These are phyloP conservation scores for Rosa chinensis DNA, from an alignment of 306 rosid species.

Conservation along the genomic window DNA sequence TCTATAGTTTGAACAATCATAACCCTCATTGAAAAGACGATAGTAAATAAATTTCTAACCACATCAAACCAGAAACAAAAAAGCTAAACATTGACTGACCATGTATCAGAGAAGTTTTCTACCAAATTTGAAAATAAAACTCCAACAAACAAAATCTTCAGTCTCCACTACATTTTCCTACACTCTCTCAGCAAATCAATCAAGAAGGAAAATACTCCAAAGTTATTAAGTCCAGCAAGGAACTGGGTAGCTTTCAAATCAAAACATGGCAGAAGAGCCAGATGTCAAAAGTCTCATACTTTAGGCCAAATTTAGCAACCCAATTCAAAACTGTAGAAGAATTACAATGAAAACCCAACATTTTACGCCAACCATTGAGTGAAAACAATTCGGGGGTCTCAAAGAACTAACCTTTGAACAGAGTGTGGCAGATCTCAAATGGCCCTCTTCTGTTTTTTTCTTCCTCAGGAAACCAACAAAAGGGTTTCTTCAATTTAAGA, in stretches of 20 bases:
- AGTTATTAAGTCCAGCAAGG: constrained; percentile 20
- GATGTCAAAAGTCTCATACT: constrained; percentile 8
- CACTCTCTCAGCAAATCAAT: constrained; percentile 27
- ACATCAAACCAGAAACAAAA: not conserved
- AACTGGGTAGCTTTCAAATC: constrained; percentile 20
- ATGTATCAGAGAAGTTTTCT: constrained; percentile 8
- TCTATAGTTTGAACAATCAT: not conserved
- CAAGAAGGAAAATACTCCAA: not conserved
- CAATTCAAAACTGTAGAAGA: not conserved
- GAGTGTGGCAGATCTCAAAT: constrained; percentile 64
- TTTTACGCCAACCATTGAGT: constrained; percentile 9
- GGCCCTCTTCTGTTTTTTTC: constrained; percentile 20
- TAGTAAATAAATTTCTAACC: constrained; percentile 22
- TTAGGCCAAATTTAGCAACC: constrained; percentile 5
- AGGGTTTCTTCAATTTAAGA: constrained; percentile 19
- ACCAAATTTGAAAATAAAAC: not conserved
- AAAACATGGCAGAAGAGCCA: not conserved
- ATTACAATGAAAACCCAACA: not conserved
- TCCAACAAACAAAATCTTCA: constrained; percentile 12
- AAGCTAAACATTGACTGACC: not conserved
- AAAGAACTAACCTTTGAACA: constrained; percentile 43
- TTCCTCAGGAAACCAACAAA: constrained; percentile 36
- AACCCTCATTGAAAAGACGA: not conserved
- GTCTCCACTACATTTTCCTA: not conserved
- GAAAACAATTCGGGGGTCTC: constrained; percentile 16